phyloP scores from a whole-genome alignment of 139 green algal genomes.

The Volvox africanus region DNA sequence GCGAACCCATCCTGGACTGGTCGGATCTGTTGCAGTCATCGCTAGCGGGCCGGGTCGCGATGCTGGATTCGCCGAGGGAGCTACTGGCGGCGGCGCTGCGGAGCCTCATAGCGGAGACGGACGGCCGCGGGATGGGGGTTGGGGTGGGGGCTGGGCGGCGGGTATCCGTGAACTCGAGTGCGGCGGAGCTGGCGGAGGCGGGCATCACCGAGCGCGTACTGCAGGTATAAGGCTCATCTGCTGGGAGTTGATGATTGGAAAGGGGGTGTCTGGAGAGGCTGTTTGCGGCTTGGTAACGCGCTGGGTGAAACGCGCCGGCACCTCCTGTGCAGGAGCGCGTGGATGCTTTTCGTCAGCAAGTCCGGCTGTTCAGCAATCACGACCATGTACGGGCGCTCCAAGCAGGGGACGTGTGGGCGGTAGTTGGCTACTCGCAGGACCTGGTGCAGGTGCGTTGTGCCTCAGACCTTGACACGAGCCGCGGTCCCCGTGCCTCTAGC shows the following conservation, averaged over 20 bases:
- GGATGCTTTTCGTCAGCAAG: conserved; percentile 62
- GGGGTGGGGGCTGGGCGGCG: background rate
- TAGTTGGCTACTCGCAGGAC: conserved; percentile 75
- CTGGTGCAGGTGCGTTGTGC: conserved; percentile 30
- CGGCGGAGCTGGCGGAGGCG: conserved; percentile 53
- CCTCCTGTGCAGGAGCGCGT: conserved; percentile 41
- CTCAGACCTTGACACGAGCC: no score
- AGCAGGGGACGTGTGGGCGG: conserved; percentile 80
- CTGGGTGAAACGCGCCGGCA: no score
- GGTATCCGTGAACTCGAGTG: conserved; percentile 57
- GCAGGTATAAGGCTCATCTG: background rate
- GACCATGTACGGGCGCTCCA: conserved; percentile 78
- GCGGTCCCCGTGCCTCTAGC: no score
- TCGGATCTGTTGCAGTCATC: conserved; percentile 85
- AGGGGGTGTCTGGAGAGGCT: no score
- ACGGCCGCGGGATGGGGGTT: background rate
- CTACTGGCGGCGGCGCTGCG: conserved; percentile 80
- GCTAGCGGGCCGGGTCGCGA: conserved; percentile 70
- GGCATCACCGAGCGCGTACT: conserved; percentile 49
- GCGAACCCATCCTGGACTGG: conserved; percentile 76
- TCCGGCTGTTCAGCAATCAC: conserved; percentile 72
- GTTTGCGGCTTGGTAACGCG: no score
- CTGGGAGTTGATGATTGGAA: no score
- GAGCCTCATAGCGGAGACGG: background rate
- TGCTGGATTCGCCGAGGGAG: conserved; percentile 81